Evolutionary conservation across 768 basidiomycete species (phyloP).

Genomic region (Hypholoma sublateritium): DNA sequence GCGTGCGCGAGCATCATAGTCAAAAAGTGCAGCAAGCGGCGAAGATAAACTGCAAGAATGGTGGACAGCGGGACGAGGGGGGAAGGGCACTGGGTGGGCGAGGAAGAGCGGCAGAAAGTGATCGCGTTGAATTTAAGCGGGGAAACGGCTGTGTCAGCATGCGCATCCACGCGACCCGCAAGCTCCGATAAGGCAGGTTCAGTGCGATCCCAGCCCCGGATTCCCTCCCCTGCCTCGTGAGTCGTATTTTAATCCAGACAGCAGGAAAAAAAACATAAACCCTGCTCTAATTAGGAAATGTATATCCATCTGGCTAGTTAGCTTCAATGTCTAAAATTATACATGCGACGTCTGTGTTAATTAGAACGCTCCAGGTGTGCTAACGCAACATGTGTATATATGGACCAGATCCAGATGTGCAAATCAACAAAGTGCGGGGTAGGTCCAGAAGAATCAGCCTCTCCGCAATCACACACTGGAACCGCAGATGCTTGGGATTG

Average conservation of each 20-base stretch:
- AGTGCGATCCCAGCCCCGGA: neutral
- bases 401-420: constrained; percentile 5
- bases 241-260: neutral
- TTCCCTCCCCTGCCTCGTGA: neutral
- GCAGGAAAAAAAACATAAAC: neutral
- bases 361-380: neutral
- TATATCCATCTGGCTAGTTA: neutral
- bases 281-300: neutral
- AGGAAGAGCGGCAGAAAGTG: constrained; percentile 6
- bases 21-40: constrained; percentile 20
- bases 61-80: constrained; percentile 6
- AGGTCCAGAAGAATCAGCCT: constrained; percentile 6
- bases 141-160: constrained; percentile 18
- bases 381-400: neutral
- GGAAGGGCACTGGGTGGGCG: constrained; percentile 1
- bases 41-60: constrained; percentile 14
- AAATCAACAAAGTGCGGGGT: constrained; percentile 9
- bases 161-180: constrained; percentile 21
- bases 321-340: neutral
- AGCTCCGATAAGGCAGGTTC: constrained; percentile 25
- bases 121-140: constrained; percentile 14
- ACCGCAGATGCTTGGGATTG: neutral
- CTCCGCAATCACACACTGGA: neutral
- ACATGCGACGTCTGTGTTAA: neutral
- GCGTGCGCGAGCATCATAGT: constrained; percentile 38